Evolutionary conservation across 2,329 filamentous ascomycete species (phyloP).

Genomic region (Colletotrichum shisoi): DNA sequence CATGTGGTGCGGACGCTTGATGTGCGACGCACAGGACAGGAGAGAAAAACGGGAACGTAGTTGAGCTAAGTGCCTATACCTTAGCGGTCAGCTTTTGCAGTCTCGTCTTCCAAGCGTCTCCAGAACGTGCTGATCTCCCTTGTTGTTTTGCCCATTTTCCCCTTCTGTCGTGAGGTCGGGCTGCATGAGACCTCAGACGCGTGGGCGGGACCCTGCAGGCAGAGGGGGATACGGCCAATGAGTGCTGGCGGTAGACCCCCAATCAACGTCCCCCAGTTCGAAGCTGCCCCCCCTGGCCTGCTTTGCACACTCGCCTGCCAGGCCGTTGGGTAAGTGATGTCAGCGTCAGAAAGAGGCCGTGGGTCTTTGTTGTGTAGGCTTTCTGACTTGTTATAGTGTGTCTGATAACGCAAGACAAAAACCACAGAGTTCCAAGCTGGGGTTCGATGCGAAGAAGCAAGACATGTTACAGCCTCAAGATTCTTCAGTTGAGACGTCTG

Average conservation of each 20-base stretch:
- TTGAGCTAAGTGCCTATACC: background rate
- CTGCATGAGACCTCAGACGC: conserved; percentile 37
- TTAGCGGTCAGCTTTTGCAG: background rate
- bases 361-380: conserved; percentile 10
- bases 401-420: conserved; percentile 22
- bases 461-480: conserved; percentile 23
- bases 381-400: conserved; percentile 6
- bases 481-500: conserved; percentile 38
- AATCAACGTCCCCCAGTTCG: conserved; percentile 19
- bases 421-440: conserved; percentile 6
- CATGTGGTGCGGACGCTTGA: conserved; percentile 23
- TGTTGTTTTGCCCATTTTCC: conserved; percentile 24
- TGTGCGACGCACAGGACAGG: conserved; percentile 34
- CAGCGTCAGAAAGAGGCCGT: conserved; percentile 26
- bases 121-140: conserved; percentile 24
- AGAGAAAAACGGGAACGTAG: conserved; percentile 10
- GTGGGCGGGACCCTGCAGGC: conserved; percentile 38
- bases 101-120: conserved; percentile 8
- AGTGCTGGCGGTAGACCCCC: conserved; percentile 21
- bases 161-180: conserved; percentile 10
- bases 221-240: conserved; percentile 29
- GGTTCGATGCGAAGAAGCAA: conserved; percentile 3
- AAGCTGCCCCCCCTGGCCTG: conserved; percentile 23
- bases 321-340: conserved; percentile 38
- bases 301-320: conserved; percentile 29